These are phyloP conservation scores for Clonostachys chloroleuca DNA, from an alignment of 2,329 filamentous ascomycete genomes.

Conservation along the genomic window DNA sequence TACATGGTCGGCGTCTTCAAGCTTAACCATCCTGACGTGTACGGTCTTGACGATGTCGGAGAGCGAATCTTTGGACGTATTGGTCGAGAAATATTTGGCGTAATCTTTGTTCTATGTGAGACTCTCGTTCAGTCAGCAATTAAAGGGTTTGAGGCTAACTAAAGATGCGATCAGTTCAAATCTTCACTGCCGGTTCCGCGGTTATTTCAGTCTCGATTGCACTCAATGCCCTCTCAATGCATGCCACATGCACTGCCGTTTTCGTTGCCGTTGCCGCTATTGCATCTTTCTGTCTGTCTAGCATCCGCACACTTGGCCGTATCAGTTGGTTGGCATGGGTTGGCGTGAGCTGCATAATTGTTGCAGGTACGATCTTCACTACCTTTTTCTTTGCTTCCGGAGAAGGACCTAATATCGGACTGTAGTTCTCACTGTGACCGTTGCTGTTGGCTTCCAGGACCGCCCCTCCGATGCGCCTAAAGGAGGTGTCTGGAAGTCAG, in stretches of 20 bases:
- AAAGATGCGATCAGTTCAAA: constrained; percentile 4
- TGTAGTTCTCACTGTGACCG: constrained; percentile 16
- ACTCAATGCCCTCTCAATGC: constrained; percentile 31
- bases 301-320: constrained; percentile 55
- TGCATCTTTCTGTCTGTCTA: constrained; percentile 87
- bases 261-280: constrained; percentile 64
- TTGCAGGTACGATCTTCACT: constrained; percentile 9
- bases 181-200: constrained; percentile 25
- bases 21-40: constrained; percentile 40
- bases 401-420: neutral
- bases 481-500: constrained; percentile 12
- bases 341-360: constrained; percentile 19
- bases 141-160: neutral
- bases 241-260: constrained; percentile 30
- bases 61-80: constrained; percentile 38
- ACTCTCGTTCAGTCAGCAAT: neutral
- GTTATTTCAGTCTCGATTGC: constrained; percentile 33
- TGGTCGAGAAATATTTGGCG: constrained; percentile 35
- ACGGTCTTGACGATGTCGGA: constrained; percentile 51
- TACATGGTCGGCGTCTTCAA: constrained; percentile 39
- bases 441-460: constrained; percentile 21
- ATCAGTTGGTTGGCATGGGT: constrained; percentile 26
- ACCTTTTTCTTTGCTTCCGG: neutral
- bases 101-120: constrained; percentile 11
- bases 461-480: constrained; percentile 13